Conservation (phyloP, 495 filamentous ascomycete genomes). For the Xylona heveae region DNA sequence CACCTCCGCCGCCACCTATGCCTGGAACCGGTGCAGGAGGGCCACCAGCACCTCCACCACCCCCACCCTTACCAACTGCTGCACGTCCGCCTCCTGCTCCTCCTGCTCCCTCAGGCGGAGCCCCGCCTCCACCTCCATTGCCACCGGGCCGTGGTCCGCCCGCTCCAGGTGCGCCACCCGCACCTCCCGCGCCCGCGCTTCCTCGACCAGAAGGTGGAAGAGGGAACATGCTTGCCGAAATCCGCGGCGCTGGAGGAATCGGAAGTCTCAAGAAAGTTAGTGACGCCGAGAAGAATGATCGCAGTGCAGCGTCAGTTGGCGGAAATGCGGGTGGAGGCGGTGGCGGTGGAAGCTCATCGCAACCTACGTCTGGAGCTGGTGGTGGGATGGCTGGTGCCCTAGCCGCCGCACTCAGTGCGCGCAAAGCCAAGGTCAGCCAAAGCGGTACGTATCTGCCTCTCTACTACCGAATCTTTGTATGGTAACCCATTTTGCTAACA, state of each 20-base stretch:
- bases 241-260: constrained; percentile 55
- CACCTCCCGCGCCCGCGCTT: constrained; percentile 28
- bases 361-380: constrained; percentile 25
- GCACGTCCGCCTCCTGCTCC: constrained; percentile 24
- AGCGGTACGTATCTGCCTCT: constrained; percentile 48
- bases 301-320: constrained; percentile 50
- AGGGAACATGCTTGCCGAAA: constrained; percentile 57
- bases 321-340: constrained; percentile 33
- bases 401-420: constrained; percentile 49
- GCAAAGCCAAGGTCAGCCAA: constrained; percentile 74
- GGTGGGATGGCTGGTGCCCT: constrained; percentile 65
- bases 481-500: constrained; percentile 11
- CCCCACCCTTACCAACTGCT: constrained; percentile 16
- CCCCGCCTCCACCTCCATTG: constrained; percentile 49
- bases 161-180: constrained; percentile 32
- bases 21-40: constrained; percentile 13
- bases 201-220: constrained; percentile 29
- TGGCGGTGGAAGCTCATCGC: constrained; percentile 9
- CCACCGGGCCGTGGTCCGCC: constrained; percentile 42
- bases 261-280: constrained; percentile 64
- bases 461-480: not conserved
- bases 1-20: constrained; percentile 22
- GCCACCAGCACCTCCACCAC: constrained; percentile 18
- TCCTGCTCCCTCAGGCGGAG: constrained; percentile 23
- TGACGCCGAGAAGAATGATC: constrained; percentile 53